Percentiles rank a stretch among this genome's conserved stretches.
Conservation (phyloP, 768 basidiomycete genomes). For the Coprinopsis sp. region DNA sequence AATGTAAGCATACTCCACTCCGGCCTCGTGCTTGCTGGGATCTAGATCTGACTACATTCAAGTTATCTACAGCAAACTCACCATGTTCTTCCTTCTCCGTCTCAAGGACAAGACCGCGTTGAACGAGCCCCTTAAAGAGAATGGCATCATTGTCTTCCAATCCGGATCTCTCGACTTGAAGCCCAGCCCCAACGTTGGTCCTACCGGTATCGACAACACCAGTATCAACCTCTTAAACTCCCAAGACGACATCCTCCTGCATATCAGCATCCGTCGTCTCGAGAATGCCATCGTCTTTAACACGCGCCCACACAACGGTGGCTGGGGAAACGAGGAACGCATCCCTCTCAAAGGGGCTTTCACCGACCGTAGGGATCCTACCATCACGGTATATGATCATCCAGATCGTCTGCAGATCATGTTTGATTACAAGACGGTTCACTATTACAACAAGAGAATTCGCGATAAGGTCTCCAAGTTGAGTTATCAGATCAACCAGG, state of each 20-base stretch:
- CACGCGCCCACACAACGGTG: not conserved
- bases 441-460: constrained; percentile 12
- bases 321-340: constrained; percentile 9
- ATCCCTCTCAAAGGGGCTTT: constrained; percentile 7
- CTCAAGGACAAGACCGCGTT: constrained; percentile 1
- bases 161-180: constrained; percentile 6
- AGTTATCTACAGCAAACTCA: not conserved
- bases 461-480: not conserved
- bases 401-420: constrained; percentile 12
- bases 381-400: constrained; percentile 12
- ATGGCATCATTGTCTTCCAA: constrained; percentile 13
- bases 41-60: too few relatives aligned
- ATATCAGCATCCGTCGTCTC: constrained; percentile 7
- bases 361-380: not conserved
- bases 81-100: not conserved
- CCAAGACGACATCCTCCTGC: constrained; percentile 7
- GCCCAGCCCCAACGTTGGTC: not conserved
- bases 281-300: constrained; percentile 13
- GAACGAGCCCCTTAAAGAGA: not conserved
- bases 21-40: too few relatives aligned
- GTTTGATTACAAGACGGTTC: constrained; percentile 8
- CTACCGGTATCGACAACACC: constrained; percentile 1
- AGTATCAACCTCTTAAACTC: constrained; percentile 2
- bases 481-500: not conserved
- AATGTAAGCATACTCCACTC: too few relatives aligned